phyloP scores from a whole-genome alignment of 495 filamentous ascomycete species.

The Neurospora sp. region DNA sequence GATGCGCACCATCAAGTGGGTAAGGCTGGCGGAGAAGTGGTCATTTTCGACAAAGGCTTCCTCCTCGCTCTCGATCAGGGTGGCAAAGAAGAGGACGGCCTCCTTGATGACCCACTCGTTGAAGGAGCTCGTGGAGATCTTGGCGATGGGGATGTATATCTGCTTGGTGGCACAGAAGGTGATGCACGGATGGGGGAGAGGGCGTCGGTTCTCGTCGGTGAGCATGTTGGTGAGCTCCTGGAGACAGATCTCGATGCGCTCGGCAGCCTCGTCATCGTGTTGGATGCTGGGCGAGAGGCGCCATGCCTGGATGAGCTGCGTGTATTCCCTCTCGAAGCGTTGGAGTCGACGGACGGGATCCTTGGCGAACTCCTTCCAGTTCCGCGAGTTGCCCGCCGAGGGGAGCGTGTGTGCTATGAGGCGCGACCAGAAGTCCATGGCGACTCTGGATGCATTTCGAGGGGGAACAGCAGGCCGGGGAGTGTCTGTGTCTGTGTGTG shows the following conservation, averaged over 20 bases:
- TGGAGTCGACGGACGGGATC: slow-evolving; percentile 79
- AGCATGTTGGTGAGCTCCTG: slow-evolving; percentile 67
- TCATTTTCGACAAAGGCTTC: slow-evolving; percentile 83
- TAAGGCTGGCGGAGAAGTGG: slow-evolving; percentile 72
- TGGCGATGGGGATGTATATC: slow-evolving; percentile 76
- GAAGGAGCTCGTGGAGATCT: slow-evolving; percentile 69
- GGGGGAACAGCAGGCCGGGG: neutral
- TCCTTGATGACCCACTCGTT: slow-evolving; percentile 72
- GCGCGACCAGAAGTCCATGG: slow-evolving; percentile 65
- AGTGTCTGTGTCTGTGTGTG: neutral
- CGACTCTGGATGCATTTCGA: slow-evolving; percentile 27
- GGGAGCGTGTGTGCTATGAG: slow-evolving; percentile 72
- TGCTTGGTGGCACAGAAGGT: slow-evolving; percentile 72
- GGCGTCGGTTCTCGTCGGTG: slow-evolving; percentile 78
- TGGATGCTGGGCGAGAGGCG: slow-evolving; percentile 50
- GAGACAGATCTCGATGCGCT: slow-evolving; percentile 41
- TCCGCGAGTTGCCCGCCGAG: slow-evolving; percentile 43
- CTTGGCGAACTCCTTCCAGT: slow-evolving; percentile 46
- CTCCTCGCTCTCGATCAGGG: slow-evolving; percentile 90
- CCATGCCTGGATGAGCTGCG: slow-evolving; percentile 78
- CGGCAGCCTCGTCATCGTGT: slow-evolving; percentile 43
- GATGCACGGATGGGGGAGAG: slow-evolving; percentile 81
- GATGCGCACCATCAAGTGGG: slow-evolving; percentile 65
- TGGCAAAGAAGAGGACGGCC: slow-evolving; percentile 75
- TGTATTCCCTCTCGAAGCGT: slow-evolving; percentile 82